These are phyloP conservation scores for Chalaropsis ovoidea DNA, from an alignment of 2,329 filamentous ascomycete species.

Conservation along the genomic window DNA sequence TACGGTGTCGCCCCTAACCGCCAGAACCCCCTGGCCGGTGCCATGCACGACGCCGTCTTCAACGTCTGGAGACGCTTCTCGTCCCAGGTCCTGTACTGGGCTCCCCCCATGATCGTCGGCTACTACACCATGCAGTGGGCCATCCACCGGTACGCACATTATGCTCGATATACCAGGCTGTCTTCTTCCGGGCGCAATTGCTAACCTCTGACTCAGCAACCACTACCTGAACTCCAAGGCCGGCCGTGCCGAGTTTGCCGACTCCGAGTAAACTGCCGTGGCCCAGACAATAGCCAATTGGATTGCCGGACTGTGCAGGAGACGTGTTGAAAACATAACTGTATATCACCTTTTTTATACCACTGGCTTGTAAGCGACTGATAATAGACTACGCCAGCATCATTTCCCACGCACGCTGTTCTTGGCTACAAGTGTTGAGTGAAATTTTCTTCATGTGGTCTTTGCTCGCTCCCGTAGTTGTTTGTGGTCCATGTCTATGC, in stretches of 20 bases:
- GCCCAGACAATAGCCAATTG: slow-evolving; percentile 1
- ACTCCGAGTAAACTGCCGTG: slow-evolving; percentile 29
- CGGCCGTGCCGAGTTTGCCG: slow-evolving; percentile 49
- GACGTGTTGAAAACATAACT: slow-evolving; percentile 22
- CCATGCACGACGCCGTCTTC: slow-evolving; percentile 75
- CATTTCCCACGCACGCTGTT: slow-evolving; percentile 10
- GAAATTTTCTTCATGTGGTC: not conserved
- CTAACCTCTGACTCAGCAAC: slow-evolving; percentile 45
- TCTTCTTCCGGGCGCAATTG: not conserved
- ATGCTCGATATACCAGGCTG: not conserved
- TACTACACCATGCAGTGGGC: slow-evolving; percentile 90
- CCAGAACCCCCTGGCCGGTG: slow-evolving; percentile 75
- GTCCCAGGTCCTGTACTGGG: slow-evolving; percentile 79
- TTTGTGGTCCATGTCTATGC: not conserved
- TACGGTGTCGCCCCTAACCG: slow-evolving; percentile 80
- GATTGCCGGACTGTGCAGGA: not conserved
- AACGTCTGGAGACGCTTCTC: slow-evolving; percentile 85
- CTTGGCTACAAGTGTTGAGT: not conserved
- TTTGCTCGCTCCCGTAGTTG: not conserved
- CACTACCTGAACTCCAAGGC: slow-evolving; percentile 73
- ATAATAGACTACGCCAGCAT: slow-evolving; percentile 23
- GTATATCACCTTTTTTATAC: slow-evolving; percentile 25
- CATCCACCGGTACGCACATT: slow-evolving; percentile 61
- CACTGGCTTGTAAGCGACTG: slow-evolving; percentile 20
- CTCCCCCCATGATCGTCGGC: slow-evolving; percentile 63